phyloP scores from a whole-genome alignment of 148 eudicot species.

The Agrostemma githago region DNA sequence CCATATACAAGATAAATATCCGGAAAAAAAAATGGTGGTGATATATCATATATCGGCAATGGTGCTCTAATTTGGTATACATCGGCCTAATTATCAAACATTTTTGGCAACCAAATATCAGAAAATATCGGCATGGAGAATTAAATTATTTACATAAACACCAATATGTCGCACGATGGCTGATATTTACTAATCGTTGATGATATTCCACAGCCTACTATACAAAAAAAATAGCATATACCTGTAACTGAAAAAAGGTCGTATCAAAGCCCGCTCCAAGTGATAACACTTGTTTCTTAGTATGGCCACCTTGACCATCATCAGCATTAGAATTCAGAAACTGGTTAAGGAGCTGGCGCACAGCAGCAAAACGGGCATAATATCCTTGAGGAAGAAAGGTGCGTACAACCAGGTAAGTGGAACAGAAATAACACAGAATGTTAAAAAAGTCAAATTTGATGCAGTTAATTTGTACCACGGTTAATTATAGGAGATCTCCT shows the following conservation, averaged over 20 bases:
- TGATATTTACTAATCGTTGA: background rate
- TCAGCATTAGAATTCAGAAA: conserved; percentile 57
- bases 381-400: conserved; percentile 1
- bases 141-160: too few species aligned
- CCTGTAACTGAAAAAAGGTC: conserved; percentile 94
- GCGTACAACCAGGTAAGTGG: background rate
- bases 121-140: too few species aligned
- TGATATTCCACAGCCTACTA: background rate
- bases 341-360: conserved; percentile 74
- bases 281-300: conserved; percentile 85
- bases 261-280: conserved; percentile 99
- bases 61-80: too few species aligned
- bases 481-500: conserved; percentile 98
- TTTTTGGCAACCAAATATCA: too few species aligned
- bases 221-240: conserved; percentile 14
- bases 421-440: background rate
- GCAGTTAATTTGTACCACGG: conserved; percentile 55
- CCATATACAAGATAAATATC: background rate
- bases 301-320: conserved; percentile 22
- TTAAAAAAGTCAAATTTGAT: conserved; percentile 4
- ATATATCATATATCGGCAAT: too few species aligned
- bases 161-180: too few species aligned
- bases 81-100: too few species aligned
- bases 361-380: background rate
- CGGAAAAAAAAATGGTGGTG: background rate